Base-by-base conservation (phyloP, 2,329 filamentous ascomycete genomes). In the Shiraia bambusicola region DNA sequence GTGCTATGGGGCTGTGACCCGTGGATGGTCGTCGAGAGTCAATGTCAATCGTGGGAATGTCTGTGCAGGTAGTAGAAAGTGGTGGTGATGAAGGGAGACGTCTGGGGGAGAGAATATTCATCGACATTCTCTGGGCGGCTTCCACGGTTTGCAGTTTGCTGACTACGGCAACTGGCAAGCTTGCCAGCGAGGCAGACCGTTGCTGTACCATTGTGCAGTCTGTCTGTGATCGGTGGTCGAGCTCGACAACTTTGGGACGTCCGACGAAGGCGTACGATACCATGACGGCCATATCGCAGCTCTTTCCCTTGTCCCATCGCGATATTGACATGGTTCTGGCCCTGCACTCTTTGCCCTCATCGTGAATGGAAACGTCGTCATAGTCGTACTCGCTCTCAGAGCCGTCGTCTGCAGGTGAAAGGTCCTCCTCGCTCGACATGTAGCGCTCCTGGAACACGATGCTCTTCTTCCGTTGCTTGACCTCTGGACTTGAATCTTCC, bases 401-500 rank as follows among this genome's bases (percentile, higher is more conserved):
- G 34, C 52, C 59, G 33, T 65, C 55, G 40, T 66, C 66, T 46
- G 62, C 61, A 8, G 66, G 65, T 5, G 63, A 67, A 9, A 69
- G 57, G 41, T 67, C 65, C 39, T 70, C 67, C 36, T 70, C 67
- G 37, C 64, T 67, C 5, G 65, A 69, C 28, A 69, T 58, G 44
- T 70, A 70, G 14, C 63, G 58, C 29, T 69, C 59, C 38, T 69
- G 65, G 45, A 69, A 55, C 35, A 56, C 45, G 31, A 56, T 37
- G 40, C 45, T 46, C 14, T 65, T 56, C 38, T 60, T 58, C 14
- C 52, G 19, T 22, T 22, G 4, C 8, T 22, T 47, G 40, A 52
- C 26, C 3, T 42, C 28, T 16, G 48, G 42, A 8, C 4, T 42
- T 9, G 40, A 17, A 1, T 30, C 31, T 22, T 59, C 47, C 12